These are phyloP conservation scores for Citrus cavaleriei DNA, from an alignment of 345 rosid genomes.

Conservation along the genomic window DNA sequence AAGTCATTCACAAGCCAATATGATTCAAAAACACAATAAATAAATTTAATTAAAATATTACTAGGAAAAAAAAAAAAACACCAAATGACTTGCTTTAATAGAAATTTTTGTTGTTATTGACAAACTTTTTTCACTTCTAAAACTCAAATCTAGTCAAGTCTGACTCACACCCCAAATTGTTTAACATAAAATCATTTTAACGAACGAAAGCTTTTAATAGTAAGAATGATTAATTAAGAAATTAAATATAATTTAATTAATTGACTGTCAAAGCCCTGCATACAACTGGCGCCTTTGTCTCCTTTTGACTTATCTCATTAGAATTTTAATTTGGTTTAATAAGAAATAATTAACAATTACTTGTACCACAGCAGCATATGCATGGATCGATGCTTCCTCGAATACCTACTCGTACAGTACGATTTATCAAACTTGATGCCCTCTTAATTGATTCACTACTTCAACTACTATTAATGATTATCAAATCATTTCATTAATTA, in stretches of 20 bases:
- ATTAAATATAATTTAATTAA: neutral
- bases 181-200: neutral
- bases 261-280: constrained; percentile 15
- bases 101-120: neutral
- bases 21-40: neutral
- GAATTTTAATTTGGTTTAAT: neutral
- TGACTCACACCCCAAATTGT: constrained; percentile 2
- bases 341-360: neutral
- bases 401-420: constrained; percentile 4
- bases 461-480: neutral
- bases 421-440: constrained; percentile 8
- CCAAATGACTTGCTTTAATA: neutral
- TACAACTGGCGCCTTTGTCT: constrained; percentile 32
- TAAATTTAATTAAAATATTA: neutral
- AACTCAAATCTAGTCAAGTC: constrained; percentile 7
- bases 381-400: constrained; percentile 11
- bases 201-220: neutral
- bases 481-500: neutral
- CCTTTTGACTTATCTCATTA: constrained; percentile 6
- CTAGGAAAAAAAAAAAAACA: neutral
- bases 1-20: constrained; percentile 19
- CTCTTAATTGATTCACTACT: neutral
- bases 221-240: neutral
- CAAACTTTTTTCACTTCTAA: neutral
- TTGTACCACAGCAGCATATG: neutral